Percentiles rank a stretch among this genome's conserved stretches.
Evolutionary conservation across 2,329 filamentous ascomycete species (phyloP).

Genomic region (Pestalotiopsis sp.): DNA sequence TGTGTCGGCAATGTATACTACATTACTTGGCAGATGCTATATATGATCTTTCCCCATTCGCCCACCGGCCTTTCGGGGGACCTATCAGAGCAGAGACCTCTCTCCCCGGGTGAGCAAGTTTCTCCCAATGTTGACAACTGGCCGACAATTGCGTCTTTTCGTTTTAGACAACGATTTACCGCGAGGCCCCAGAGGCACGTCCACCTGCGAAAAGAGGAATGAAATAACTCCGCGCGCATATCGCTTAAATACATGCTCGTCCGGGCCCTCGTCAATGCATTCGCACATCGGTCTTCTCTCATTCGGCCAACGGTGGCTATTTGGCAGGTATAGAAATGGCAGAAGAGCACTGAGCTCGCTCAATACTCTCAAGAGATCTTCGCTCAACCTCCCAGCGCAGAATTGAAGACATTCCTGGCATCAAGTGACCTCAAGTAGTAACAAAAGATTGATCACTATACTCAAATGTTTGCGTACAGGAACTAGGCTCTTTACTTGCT

Average conservation of each 20-base stretch:
- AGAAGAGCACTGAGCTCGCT: not conserved
- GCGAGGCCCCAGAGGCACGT: not conserved
- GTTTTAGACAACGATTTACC: not conserved
- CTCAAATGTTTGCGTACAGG: too few relatives aligned
- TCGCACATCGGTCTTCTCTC: not conserved
- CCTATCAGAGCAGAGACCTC: too few relatives aligned
- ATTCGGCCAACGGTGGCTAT: not conserved
- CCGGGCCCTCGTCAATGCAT: not conserved
- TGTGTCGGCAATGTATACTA: too few relatives aligned
- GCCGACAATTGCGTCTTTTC: not conserved
- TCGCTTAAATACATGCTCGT: not conserved
- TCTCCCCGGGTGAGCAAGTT: not conserved
- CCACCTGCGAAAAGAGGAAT: conserved; percentile 1
- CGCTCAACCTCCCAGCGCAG: not conserved
- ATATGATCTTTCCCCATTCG: too few relatives aligned
- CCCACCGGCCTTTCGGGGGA: too few relatives aligned
- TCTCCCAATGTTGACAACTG: not conserved
- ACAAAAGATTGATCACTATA: not conserved
- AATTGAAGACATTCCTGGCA: not conserved
- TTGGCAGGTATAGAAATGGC: not conserved
- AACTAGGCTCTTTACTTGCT: not conserved
- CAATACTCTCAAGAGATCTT: not conserved
- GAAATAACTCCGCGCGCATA: not conserved
- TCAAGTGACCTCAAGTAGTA: not conserved
- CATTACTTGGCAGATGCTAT: too few relatives aligned